phyloP scores from a whole-genome alignment of 805 yeast genomes.

The Yamadazyma sp. region DNA sequence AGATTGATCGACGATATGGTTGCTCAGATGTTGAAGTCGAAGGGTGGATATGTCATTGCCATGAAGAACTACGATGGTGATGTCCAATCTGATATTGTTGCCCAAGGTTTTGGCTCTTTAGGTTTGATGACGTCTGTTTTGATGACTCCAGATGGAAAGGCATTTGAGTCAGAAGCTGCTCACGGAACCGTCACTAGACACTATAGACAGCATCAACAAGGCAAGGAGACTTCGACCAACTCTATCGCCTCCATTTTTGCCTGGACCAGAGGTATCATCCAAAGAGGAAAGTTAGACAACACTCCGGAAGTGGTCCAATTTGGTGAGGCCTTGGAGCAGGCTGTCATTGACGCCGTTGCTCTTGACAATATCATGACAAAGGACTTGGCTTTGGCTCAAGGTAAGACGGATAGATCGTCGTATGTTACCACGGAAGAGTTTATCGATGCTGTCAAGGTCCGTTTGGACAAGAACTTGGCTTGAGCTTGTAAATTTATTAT shows the following conservation, averaged over 20 bases:
- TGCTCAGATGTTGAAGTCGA: constrained; percentile 95
- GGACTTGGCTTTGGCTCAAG: constrained; percentile 88
- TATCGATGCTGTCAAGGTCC: constrained; percentile 73
- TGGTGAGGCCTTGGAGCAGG: constrained; percentile 76
- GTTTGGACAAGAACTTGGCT: constrained; percentile 47
- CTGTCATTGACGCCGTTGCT: constrained; percentile 83
- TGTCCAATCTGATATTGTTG: constrained; percentile 94
- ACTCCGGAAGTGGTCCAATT: constrained; percentile 85
- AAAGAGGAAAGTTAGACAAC: constrained; percentile 85
- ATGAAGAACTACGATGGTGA: constrained; percentile 98
- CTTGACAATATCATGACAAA: constrained; percentile 90
- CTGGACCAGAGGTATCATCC: constrained; percentile 91
- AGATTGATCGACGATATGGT: constrained; percentile 98
- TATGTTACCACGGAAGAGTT: constrained; percentile 93
- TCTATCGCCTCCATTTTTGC: constrained; percentile 97
- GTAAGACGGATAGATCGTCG: constrained; percentile 76
- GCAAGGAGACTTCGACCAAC: constrained; percentile 95
- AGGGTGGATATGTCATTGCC: constrained; percentile 93
- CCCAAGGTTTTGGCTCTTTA: constrained; percentile 96
- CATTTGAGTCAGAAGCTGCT: constrained; percentile 97
- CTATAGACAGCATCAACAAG: constrained; percentile 92
- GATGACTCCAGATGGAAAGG: constrained; percentile 93
- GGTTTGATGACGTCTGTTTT: constrained; percentile 98
- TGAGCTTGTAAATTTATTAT: too few species aligned
- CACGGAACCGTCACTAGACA: constrained; percentile 99